Evolutionary conservation across 371 early-diverging fungal species (phyloP).

Genomic region (Batkoa obscura): DNA sequence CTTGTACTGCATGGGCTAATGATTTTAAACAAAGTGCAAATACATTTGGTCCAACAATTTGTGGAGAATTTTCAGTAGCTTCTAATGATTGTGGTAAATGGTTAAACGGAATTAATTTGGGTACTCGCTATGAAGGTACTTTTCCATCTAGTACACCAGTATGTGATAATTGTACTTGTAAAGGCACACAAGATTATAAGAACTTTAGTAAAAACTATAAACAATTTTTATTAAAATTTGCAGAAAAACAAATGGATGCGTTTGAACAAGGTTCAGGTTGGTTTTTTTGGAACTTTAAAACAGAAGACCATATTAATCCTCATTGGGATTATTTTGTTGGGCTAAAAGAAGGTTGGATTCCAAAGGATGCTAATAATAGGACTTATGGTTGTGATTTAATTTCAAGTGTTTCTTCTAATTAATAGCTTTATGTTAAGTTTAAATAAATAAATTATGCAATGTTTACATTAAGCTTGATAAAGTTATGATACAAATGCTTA

Average conservation of each 20-base stretch:
- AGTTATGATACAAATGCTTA: no score
- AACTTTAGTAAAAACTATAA: conserved; percentile 11
- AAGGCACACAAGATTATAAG: conserved; percentile 16
- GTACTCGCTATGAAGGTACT: conserved; percentile 49
- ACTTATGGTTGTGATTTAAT: neutral
- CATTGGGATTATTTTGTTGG: conserved; percentile 15
- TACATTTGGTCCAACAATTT: neutral
- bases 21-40: neutral
- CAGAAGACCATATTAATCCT: conserved; percentile 15
- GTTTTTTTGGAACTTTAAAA: conserved; percentile 34
- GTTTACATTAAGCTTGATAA: no score
- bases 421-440: no score
- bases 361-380: conserved; percentile 13
- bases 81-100: conserved; percentile 54
- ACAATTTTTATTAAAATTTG: conserved; percentile 12
- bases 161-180: conserved; percentile 25
- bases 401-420: no score
- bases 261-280: conserved; percentile 26
- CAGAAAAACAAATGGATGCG: conserved; percentile 21
- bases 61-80: conserved; percentile 49
- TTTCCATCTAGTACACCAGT: conserved; percentile 11
- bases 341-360: conserved; percentile 14
- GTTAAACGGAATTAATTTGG: conserved; percentile 43
- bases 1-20: neutral
- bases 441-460: no score